These are phyloP conservation scores for Pseudodiploospora longispora DNA, from an alignment of 2,329 filamentous ascomycete genomes.

Conservation along the genomic window DNA sequence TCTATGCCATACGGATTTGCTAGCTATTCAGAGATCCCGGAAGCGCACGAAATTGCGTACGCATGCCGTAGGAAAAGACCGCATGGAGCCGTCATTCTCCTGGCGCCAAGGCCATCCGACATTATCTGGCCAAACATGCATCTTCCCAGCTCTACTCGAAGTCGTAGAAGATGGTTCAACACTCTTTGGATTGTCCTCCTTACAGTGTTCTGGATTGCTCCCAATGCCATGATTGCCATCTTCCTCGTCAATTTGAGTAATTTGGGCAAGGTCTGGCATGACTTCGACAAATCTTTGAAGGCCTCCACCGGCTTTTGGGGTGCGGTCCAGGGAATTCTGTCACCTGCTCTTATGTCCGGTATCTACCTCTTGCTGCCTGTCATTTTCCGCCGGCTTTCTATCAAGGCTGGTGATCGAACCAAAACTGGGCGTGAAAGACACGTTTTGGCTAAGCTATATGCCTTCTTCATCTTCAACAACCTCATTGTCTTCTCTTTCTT, in stretches of 20 bases:
- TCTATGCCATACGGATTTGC: constrained; percentile 91
- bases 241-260: constrained; percentile 84
- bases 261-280: constrained; percentile 69
- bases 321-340: constrained; percentile 82
- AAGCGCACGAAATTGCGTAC: constrained; percentile 83
- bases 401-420: constrained; percentile 76
- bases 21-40: constrained; percentile 80
- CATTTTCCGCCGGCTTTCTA: constrained; percentile 81
- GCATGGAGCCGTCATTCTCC: constrained; percentile 63
- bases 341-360: constrained; percentile 78
- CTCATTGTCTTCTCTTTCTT: constrained; percentile 90
- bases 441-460: constrained; percentile 81
- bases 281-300: constrained; percentile 59
- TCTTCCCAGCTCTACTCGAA: constrained; percentile 58
- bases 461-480: constrained; percentile 98
- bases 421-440: constrained; percentile 90
- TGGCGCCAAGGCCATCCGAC: constrained; percentile 83
- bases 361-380: constrained; percentile 84
- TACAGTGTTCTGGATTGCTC: constrained; percentile 79
- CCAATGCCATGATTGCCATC: constrained; percentile 89
- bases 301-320: constrained; percentile 65
- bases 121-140: constrained; percentile 94
- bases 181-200: constrained; percentile 75
- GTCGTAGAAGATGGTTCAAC: constrained; percentile 68
- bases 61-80: constrained; percentile 73